These are phyloP conservation scores for Saturnispora hagleri DNA, from an alignment of 805 yeast species.

Conservation along the genomic window DNA sequence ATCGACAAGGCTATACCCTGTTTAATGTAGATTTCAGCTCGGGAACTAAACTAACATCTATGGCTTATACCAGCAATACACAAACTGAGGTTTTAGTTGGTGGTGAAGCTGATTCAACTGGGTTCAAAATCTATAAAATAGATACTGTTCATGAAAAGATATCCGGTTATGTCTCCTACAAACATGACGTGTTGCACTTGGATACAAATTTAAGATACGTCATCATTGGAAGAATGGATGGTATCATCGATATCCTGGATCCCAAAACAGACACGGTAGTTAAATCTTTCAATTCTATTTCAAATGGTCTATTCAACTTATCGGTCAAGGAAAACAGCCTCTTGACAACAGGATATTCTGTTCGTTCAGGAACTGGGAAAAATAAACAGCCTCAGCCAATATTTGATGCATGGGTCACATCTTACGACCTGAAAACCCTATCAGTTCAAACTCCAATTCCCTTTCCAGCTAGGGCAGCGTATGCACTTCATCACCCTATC, in stretches of 20 bases:
- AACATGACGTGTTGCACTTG: constrained; percentile 38
- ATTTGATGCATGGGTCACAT: constrained; percentile 74
- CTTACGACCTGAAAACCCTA: constrained; percentile 70
- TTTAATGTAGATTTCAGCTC: constrained; percentile 24
- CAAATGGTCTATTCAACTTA: constrained; percentile 52
- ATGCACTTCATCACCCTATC: constrained; percentile 78
- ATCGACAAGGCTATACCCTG: constrained; percentile 46
- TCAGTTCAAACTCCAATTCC: constrained; percentile 70
- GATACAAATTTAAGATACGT: constrained; percentile 44
- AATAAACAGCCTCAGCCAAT: constrained; percentile 27
- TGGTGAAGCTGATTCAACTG: constrained; percentile 24
- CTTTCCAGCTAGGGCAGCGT: constrained; percentile 84
- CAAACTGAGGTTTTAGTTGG: constrained; percentile 39
- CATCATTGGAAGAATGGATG: constrained; percentile 50
- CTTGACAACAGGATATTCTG: constrained; percentile 74
- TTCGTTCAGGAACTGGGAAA: constrained; percentile 39
- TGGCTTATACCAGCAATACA: constrained; percentile 34
- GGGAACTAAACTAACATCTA: constrained; percentile 29
- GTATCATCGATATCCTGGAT: constrained; percentile 57
- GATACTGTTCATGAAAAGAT: constrained; percentile 34
- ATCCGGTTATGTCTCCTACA: constrained; percentile 32
- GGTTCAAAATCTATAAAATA: constrained; percentile 30
- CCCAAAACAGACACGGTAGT: constrained; percentile 39
- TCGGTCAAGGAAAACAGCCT: constrained; percentile 57
- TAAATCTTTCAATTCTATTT: constrained; percentile 49